A percentile compares a stretch with the other conserved stretches of the same genome.
Conservation (phyloP, 306 rosid species). For the Vachellia pachyceras region DNA sequence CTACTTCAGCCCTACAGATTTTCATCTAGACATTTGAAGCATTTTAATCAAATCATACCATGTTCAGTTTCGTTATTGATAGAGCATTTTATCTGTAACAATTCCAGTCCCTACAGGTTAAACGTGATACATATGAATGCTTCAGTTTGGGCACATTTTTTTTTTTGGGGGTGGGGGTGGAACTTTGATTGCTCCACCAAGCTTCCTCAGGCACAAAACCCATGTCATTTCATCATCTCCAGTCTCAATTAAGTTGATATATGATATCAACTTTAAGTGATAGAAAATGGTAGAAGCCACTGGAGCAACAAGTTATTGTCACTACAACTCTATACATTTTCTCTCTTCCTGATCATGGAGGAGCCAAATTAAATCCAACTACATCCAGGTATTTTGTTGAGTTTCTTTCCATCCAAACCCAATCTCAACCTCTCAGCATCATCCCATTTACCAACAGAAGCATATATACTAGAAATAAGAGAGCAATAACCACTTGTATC, state of each 20-base stretch:
- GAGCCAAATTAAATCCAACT: conserved; percentile 58
- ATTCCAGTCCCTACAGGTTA: background rate
- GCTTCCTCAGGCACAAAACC: background rate
- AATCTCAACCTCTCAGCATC: conserved; percentile 55
- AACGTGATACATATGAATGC: background rate
- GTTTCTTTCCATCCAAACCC: conserved; percentile 44
- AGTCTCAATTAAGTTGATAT: background rate
- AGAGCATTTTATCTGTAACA: background rate
- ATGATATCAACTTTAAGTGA: background rate
- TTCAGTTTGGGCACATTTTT: no score
- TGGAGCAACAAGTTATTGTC: conserved; percentile 5
- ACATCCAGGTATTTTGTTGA: conserved; percentile 60
- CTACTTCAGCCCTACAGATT: no score
- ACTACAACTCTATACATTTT: background rate
- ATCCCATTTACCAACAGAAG: conserved; percentile 61
- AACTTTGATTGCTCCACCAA: background rate
- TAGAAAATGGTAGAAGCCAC: conserved; percentile 19
- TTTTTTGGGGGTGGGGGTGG: no score
- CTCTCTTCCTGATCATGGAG: conserved; percentile 19
- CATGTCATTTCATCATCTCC: background rate
- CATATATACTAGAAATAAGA: conserved; percentile 66
- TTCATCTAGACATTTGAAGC: no score
- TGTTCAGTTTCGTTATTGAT: conserved; percentile 2
- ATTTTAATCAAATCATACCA: no score
- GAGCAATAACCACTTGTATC: conserved; percentile 57